Percentiles rank a stretch among this genome's conserved stretches.
phyloP scores from a whole-genome alignment of 1,284 basidiomycete species.

The Pseudozyma tsukubaensis region DNA sequence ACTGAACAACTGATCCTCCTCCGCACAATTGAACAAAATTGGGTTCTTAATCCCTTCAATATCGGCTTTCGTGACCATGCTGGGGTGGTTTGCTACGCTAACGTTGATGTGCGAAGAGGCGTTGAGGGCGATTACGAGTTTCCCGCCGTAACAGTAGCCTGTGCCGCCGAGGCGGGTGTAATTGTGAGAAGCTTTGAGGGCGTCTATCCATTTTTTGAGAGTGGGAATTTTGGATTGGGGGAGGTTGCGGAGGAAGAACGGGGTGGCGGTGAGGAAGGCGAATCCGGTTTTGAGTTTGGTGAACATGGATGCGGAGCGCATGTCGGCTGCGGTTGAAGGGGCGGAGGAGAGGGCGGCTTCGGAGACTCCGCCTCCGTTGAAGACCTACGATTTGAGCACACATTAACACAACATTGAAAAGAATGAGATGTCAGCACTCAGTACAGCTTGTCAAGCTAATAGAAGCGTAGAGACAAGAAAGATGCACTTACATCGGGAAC shows the following conservation, averaged over 20 bases:
- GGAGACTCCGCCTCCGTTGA: constrained; percentile 47
- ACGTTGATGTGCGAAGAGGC: constrained; percentile 70
- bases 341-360: constrained; percentile 14
- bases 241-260: constrained; percentile 36
- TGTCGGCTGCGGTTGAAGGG: constrained; percentile 38
- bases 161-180: constrained; percentile 76
- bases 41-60: constrained; percentile 72
- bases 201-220: constrained; percentile 38
- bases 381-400: constrained; percentile 5
- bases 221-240: constrained; percentile 23
- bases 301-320: constrained; percentile 17
- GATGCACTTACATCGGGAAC: constrained; percentile 66
- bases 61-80: constrained; percentile 64
- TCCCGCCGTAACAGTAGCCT: constrained; percentile 77
- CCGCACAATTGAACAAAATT: constrained; percentile 74
- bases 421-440: background rate
- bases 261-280: constrained; percentile 21
- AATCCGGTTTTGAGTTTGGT: constrained; percentile 28
- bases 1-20: constrained; percentile 74
- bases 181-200: constrained; percentile 71
- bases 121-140: constrained; percentile 59
- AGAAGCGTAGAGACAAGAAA: background rate
- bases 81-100: constrained; percentile 75
- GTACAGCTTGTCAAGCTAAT: background rate
- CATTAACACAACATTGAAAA: too few relatives aligned